Evolutionary conservation across 2,329 filamentous ascomycete species (phyloP), one percentile per base, ranked within the genome.

Genomic region (Ophiocordyceps camponoti-leonardi): DNA sequence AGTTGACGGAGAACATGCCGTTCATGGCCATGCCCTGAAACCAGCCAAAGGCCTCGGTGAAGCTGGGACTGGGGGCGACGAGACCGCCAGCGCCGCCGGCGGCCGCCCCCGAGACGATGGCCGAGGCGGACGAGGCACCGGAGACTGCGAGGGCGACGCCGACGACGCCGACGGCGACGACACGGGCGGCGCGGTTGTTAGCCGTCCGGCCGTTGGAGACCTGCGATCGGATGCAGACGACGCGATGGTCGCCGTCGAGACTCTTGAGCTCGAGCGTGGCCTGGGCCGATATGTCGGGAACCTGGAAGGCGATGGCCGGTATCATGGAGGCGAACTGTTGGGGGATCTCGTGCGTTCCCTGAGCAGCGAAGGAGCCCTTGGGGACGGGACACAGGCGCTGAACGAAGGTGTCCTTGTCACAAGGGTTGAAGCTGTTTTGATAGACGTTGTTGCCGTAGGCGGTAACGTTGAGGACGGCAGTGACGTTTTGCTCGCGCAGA

Each of bases 1-100:
- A 87, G 54, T 81, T 77, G 54, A 93, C 88, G 48, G 85, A 93
- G 60, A 94, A 72, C 92, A 96, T 96, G 52, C 92, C 88, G 62
- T 92, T 95, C 69, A 92, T 83, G 26, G 92, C 87, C 71, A 96
- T 83, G 44, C 83, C 81, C 64, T 96, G 88, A 62, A 96, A 94
- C 77, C 85, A 93, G 49, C 81, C 79, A 52, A 94, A 74, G 43
- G 93, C 79, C 57, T 95, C 86, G 41, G 72, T 73, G 59, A 96
- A 95, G 45, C 81, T 85, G 23, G 92, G 92, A 54, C 86, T 92
- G 39, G 81, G 69, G 12, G 81, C 72, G 2, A 77, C 71, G 13
- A 71, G 69, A 14, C 80, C 83, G 18, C 68, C 69, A 42, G 73
- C 72, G 42, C 76, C 68, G 23, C 72, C 71, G 3, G 49, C 53